phyloP scores from a whole-genome alignment of 768 basidiomycete genomes.

The Pisolithus marmoratus region DNA sequence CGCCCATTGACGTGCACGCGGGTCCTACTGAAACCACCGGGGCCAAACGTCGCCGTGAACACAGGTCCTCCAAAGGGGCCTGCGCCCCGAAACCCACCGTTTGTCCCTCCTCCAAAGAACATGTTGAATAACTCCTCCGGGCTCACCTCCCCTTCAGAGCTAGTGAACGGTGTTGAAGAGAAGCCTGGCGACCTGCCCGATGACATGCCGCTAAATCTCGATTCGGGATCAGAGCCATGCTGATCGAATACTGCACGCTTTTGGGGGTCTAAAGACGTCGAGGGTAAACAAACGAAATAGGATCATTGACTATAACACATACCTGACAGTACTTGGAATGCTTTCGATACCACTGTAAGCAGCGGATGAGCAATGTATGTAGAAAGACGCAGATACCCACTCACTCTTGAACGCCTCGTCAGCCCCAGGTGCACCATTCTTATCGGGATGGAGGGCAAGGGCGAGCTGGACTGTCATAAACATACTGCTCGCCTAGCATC shows the following conservation, averaged over 20 bases:
- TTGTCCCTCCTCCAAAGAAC: constrained; percentile 82
- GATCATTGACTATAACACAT: neutral
- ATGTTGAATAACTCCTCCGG: constrained; percentile 98
- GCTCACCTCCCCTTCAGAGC: constrained; percentile 80
- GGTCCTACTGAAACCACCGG: constrained; percentile 75
- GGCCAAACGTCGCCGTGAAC: constrained; percentile 75
- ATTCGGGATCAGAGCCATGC: constrained; percentile 85
- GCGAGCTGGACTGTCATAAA: constrained; percentile 54
- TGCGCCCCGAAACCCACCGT: constrained; percentile 49
- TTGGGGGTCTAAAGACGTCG: constrained; percentile 58
- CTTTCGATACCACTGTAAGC: constrained; percentile 87
- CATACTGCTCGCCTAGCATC: neutral
- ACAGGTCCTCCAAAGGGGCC: constrained; percentile 46
- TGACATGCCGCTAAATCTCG: constrained; percentile 67
- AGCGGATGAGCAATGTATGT: neutral
- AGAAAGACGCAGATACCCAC: constrained; percentile 22
- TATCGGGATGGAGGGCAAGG: constrained; percentile 85
- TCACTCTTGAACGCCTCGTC: constrained; percentile 97
- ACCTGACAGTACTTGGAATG: constrained; percentile 92
- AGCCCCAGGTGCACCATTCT: constrained; percentile 95
- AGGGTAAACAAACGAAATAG: constrained; percentile 3
- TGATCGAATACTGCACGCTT: constrained; percentile 85
- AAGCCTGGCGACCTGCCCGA: constrained; percentile 47
- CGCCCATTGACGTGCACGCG: constrained; percentile 42
- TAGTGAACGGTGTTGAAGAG: constrained; percentile 43